These are phyloP conservation scores for Sisymbrium irio DNA, from an alignment of 345 rosid species.

Conservation along the genomic window DNA sequence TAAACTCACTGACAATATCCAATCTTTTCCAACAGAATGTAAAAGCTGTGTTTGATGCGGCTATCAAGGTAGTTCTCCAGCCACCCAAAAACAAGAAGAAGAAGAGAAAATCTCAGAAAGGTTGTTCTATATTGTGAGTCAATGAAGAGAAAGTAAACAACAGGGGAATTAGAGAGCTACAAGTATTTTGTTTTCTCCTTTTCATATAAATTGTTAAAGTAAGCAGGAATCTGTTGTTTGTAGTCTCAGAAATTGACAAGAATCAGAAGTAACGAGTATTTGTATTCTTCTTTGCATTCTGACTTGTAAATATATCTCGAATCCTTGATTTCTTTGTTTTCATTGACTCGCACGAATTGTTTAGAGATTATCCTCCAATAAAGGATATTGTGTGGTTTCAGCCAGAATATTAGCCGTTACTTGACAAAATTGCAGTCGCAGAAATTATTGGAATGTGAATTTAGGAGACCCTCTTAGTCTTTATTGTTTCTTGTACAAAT, in stretches of 20 bases:
- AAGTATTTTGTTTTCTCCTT: neutral
- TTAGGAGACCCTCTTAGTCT: neutral
- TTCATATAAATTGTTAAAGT: neutral
- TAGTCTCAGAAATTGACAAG: conserved; percentile 39
- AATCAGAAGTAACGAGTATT: conserved; percentile 32
- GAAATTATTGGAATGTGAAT: neutral
- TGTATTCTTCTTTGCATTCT: conserved; percentile 28
- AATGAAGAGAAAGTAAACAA: neutral
- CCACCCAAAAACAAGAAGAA: conserved; percentile 82
- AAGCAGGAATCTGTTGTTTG: conserved; percentile 23
- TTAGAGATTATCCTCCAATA: neutral
- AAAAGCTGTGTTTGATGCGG: conserved; percentile 84
- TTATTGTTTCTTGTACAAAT: neutral
- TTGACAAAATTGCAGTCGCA: too few species aligned
- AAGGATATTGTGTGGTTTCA: too few species aligned
- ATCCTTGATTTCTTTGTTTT: neutral
- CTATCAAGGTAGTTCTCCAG: conserved; percentile 84
- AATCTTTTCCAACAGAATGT: conserved; percentile 54
- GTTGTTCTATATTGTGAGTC: conserved; percentile 65
- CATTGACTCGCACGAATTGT: neutral
- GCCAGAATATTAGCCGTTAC: neutral
- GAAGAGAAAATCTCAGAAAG: conserved; percentile 67
- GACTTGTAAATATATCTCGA: conserved; percentile 39
- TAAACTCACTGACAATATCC: neutral
- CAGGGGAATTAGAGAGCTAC: neutral